Evolutionary conservation across 495 filamentous ascomycete species (phyloP).

Genomic region (Aspergillus diversus): DNA sequence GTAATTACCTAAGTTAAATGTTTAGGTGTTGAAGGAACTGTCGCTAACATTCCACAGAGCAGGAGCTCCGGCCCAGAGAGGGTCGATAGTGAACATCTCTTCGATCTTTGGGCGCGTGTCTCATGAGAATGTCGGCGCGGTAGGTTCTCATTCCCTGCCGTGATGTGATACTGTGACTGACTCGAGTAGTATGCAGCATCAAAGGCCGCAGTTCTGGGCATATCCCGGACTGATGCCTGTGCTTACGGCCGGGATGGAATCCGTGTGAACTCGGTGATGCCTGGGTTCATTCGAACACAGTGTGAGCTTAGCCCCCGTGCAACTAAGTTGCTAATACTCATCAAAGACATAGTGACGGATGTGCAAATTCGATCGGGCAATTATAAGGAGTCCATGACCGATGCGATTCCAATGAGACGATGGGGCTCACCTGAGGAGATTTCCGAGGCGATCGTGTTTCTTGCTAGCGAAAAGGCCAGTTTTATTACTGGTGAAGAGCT

Average conservation of each 20-base stretch:
- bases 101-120: conserved; percentile 14
- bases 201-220: conserved; percentile 15
- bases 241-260: conserved; percentile 19
- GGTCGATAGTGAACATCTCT: conserved; percentile 16
- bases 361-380: background rate
- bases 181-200: conserved; percentile 11
- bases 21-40: background rate
- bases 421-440: conserved; percentile 42
- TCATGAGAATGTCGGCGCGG: conserved; percentile 14
- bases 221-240: conserved; percentile 17
- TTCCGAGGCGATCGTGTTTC: conserved; percentile 39
- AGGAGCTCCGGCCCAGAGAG: conserved; percentile 12
- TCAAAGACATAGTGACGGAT: background rate
- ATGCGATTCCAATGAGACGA: conserved; percentile 33
- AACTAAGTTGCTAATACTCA: background rate
- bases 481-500: conserved; percentile 42
- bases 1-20: background rate
- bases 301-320: background rate
- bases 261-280: conserved; percentile 14
- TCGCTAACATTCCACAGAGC: background rate
- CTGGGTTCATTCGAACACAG: conserved; percentile 5
- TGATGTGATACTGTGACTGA: background rate
- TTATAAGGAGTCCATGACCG: background rate
- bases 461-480: conserved; percentile 38
- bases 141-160: background rate